Percentiles rank a stretch among this genome's conserved stretches.
phyloP scores from a whole-genome alignment of 768 basidiomycete genomes.

The Leucocoprinus sp. region DNA sequence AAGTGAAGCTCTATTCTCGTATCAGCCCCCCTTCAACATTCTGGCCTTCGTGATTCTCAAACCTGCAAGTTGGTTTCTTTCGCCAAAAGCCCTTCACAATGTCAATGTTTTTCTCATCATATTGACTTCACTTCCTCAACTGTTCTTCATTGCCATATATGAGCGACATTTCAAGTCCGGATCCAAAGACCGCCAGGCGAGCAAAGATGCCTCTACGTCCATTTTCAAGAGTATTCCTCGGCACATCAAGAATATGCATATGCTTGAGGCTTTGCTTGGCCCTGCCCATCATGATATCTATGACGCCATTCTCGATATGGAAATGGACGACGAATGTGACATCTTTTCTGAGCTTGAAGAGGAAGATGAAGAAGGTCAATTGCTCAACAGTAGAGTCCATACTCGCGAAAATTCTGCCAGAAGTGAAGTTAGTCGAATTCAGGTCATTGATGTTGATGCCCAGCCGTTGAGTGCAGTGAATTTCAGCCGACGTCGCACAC shows the following conservation, averaged over 20 bases:
- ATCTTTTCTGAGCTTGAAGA: slow-evolving; percentile 42
- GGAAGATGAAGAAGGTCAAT: slow-evolving; percentile 36
- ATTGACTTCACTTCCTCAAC: slow-evolving; percentile 72
- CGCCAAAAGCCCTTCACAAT: slow-evolving; percentile 73
- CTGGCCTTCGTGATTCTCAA: slow-evolving; percentile 75
- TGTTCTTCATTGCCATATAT: slow-evolving; percentile 69
- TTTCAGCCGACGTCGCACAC: not conserved
- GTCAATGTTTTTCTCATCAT: slow-evolving; percentile 83
- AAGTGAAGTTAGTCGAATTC: not conserved
- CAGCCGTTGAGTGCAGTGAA: not conserved
- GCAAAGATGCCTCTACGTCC: slow-evolving; percentile 43
- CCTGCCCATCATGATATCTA: slow-evolving; percentile 58
- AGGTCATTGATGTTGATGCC: not conserved
- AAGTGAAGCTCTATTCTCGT: slow-evolving; percentile 83
- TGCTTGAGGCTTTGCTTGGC: slow-evolving; percentile 73
- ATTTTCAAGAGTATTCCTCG: slow-evolving; percentile 62
- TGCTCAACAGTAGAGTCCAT: slow-evolving; percentile 27
- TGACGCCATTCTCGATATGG: slow-evolving; percentile 74
- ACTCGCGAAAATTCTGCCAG: slow-evolving; percentile 28
- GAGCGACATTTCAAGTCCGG: slow-evolving; percentile 62
- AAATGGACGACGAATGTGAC: slow-evolving; percentile 36
- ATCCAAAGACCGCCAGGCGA: slow-evolving; percentile 39
- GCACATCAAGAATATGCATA: slow-evolving; percentile 63
- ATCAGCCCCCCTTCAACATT: slow-evolving; percentile 86
- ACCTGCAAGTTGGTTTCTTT: slow-evolving; percentile 66